Base-by-base conservation (phyloP, 2,329 filamentous ascomycete species). In the Diaporthe destruens region DNA sequence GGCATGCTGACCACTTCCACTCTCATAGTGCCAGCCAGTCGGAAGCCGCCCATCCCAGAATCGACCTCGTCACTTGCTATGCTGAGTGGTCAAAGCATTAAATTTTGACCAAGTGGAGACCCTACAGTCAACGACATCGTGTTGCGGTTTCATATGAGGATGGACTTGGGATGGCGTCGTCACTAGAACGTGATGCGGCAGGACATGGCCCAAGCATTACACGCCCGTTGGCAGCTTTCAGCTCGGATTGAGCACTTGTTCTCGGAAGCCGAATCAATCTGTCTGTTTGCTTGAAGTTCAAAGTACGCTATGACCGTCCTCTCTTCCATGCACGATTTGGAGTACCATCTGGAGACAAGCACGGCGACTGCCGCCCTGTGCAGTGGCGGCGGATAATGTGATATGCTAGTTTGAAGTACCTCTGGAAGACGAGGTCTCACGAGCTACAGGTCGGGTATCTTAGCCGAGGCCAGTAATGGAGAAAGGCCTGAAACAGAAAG, bases 21-120 rank as follows among this genome's bases (percentile, higher is more conserved):
- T 47, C 12, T 51, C 29, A 2, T n/a, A 65, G 3, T 51, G 3
- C 7, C 44, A 65, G n/a, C 61, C 61, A 65, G 61, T 65, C 61
- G 59, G 59, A 65, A 65, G 42, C 39, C 42, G 12, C 20, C 61
- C 29, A 36, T 34, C 12, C 11, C 1, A 34, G 0, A 23, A 61
- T 25, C 11, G 56, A 42, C 8, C 6, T 39, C n/a, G 55, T 42
- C 55, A 7, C 55, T 57, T 25, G n/a, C 36, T 42, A 6, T 2
- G 14, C 23, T 2, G n/a, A 18, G 5, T 8, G 18, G 16, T 61
- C 23, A 2, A 42, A 8, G 16, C 29, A 42, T 44, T 29, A 6
- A 6, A 18, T 20, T 25, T 29, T 39, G 8, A 39, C 54, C 32
- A 47, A 63, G 42, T 63, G 39, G 57, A n/a, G 18, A 32, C 25